Evolutionary conservation across 108 stramenopile genomes (phyloP).

Genomic region (Seminavis robusta): DNA sequence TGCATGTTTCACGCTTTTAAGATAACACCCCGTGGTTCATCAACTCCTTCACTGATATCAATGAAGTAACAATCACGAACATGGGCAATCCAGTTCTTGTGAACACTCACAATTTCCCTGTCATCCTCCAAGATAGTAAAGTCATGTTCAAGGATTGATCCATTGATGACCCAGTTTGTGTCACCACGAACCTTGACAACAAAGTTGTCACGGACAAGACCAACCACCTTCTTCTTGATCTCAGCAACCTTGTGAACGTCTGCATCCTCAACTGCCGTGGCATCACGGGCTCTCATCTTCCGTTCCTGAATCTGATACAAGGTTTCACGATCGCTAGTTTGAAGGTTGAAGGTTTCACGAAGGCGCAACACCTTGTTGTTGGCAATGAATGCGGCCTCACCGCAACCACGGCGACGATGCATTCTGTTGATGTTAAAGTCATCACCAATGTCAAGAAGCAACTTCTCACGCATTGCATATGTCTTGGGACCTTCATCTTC

Average conservation of each 20-base stretch:
- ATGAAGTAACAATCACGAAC: constrained; percentile 6
- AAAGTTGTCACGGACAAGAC: constrained; percentile 6
- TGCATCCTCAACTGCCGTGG: constrained; percentile 4
- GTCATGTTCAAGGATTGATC: no score
- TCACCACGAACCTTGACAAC: constrained; percentile 4
- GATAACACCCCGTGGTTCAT: no score
- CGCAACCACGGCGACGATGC: constrained; percentile 1
- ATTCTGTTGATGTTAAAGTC: constrained; percentile 2
- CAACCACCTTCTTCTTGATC: no score
- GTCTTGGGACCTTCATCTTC: no score
- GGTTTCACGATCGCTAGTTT: no score
- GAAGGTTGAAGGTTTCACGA: no score
- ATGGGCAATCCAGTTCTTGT: constrained; percentile 9
- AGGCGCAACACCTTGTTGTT: constrained; percentile 7
- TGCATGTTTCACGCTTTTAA: no score
- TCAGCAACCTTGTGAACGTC: no score
- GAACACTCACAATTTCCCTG: not conserved
- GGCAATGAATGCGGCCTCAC: not conserved
- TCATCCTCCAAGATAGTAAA: constrained; percentile 6
- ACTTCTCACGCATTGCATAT: no score
- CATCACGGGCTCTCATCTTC: constrained; percentile 1
- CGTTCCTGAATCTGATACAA: no score
- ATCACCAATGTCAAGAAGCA: not conserved
- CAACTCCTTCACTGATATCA: constrained; percentile 1
- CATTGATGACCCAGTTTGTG: constrained; percentile 1